Percentiles rank a stretch among this genome's conserved stretches.
phyloP scores from a whole-genome alignment of 129 eudicot genomes.

The Escallonia herrerae region DNA sequence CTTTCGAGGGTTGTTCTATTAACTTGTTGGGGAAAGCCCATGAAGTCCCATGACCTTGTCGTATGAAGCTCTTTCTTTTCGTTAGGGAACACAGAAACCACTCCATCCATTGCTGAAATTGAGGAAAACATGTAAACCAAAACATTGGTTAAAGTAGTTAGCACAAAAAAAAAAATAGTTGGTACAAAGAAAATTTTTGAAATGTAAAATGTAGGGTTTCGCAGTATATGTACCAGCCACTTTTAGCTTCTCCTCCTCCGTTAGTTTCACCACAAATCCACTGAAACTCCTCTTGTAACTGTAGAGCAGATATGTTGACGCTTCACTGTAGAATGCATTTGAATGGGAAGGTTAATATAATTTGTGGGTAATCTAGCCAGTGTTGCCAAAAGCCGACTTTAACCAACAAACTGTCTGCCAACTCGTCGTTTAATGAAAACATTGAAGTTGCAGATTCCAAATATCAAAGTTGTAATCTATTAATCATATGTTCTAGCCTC shows the following conservation, averaged over 20 bases:
- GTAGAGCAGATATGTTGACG: conserved; percentile 23
- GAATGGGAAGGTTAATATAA: too few relatives aligned
- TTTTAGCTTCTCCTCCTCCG: conserved; percentile 31
- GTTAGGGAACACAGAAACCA: conserved; percentile 37
- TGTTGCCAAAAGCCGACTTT: background rate
- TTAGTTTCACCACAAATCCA: conserved; percentile 39
- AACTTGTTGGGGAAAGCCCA: conserved; percentile 28
- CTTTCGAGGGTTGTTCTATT: conserved; percentile 19
- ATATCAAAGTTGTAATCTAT: too few relatives aligned
- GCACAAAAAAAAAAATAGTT: background rate
- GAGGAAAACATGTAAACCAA: background rate
- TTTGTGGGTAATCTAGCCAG: too few relatives aligned
- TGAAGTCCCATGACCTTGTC: conserved; percentile 47
- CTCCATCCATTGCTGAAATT: conserved; percentile 33
- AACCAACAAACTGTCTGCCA: too few relatives aligned
- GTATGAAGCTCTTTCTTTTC: conserved; percentile 31
- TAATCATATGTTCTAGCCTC: too few relatives aligned
- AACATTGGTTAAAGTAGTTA: background rate
- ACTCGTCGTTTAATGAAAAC: too few relatives aligned
- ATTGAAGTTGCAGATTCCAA: too few relatives aligned
- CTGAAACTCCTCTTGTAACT: conserved; percentile 43
- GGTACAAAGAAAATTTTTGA: background rate
- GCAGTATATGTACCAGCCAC: conserved; percentile 14
- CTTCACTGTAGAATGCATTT: conserved; percentile 12
- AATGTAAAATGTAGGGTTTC: background rate